Conservation (phyloP, 2,329 filamentous ascomycete species). For the Drechmeria coniospora region DNA sequence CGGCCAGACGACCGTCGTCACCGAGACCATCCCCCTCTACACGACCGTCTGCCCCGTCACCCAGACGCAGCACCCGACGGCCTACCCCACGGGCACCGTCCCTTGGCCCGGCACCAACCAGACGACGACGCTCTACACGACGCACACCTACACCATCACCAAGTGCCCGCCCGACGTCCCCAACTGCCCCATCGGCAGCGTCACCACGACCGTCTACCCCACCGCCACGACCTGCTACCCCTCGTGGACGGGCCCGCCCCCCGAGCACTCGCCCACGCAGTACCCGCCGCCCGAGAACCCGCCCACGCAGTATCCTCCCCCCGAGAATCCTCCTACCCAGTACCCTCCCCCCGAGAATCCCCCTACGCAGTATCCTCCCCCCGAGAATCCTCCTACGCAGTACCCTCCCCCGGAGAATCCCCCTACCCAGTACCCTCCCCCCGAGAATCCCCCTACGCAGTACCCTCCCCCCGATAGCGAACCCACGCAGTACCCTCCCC, state of each 20-base stretch:
- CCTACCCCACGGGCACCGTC: constrained; percentile 1
- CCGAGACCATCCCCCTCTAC: constrained; percentile 16
- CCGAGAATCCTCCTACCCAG: too few relatives aligned
- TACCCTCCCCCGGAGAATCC: neutral
- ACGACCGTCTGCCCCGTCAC: constrained; percentile 28
- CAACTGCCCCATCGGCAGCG: constrained; percentile 16
- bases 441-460: too few relatives aligned
- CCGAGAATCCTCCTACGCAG: too few relatives aligned
- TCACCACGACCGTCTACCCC: constrained; percentile 14
- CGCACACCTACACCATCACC: constrained; percentile 18
- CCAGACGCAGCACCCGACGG: constrained; percentile 1
- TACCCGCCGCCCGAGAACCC: neutral
- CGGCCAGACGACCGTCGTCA: constrained; percentile 10
- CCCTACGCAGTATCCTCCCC: too few relatives aligned
- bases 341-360: neutral
- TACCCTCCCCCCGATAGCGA: neutral
- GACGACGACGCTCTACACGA: constrained; percentile 13
- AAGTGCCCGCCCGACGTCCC: constrained; percentile 14
- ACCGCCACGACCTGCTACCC: constrained; percentile 16
- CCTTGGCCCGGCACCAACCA: constrained; percentile 1
- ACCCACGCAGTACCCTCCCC: too few relatives aligned
- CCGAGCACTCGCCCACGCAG: too few relatives aligned
- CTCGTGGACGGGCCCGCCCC: too few relatives aligned
- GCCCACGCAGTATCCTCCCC: too few relatives aligned
- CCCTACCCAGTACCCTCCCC: too few relatives aligned